phyloP scores from a whole-genome alignment of 495 filamentous ascomycete species.

The Mytilinidion resinicola region DNA sequence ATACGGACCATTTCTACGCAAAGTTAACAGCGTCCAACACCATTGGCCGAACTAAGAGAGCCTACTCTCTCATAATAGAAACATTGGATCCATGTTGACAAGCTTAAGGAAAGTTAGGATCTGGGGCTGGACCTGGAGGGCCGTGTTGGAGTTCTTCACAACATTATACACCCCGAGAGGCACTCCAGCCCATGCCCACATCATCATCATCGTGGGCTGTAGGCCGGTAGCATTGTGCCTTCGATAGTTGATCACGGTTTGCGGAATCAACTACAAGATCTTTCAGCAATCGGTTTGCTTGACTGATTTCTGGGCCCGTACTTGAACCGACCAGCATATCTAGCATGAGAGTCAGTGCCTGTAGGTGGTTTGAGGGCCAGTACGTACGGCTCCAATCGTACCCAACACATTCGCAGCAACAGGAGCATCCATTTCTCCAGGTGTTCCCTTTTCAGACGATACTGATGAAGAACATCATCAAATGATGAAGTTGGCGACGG shows the following conservation, averaged over 20 bases:
- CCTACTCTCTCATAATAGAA: constrained; percentile 52
- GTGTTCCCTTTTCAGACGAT: background rate
- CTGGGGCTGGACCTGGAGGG: constrained; percentile 55
- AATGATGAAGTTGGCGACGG: no score
- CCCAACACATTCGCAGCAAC: constrained; percentile 53
- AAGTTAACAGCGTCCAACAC: background rate
- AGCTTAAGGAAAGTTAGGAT: constrained; percentile 53
- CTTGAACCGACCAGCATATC: constrained; percentile 52
- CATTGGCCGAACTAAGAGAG: background rate
- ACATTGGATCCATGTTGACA: constrained; percentile 60
- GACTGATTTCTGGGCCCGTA: constrained; percentile 13
- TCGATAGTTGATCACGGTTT: constrained; percentile 59
- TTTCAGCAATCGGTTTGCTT: background rate
- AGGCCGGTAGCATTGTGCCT: constrained; percentile 54
- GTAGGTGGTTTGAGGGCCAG: constrained; percentile 12
- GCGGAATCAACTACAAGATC: constrained; percentile 50
- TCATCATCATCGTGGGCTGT: constrained; percentile 59
- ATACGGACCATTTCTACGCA: constrained; percentile 41
- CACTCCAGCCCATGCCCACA: constrained; percentile 59
- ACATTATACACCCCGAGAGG: constrained; percentile 63
- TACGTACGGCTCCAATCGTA: constrained; percentile 50
- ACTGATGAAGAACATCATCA: no score
- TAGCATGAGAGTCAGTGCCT: constrained; percentile 15
- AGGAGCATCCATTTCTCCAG: constrained; percentile 44
- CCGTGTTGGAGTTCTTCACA: constrained; percentile 53